Percentiles rank a stretch among this genome's conserved stretches.
Evolutionary conservation across 2,329 filamentous ascomycete species (phyloP).

Genomic region (Trichoderma sp.): DNA sequence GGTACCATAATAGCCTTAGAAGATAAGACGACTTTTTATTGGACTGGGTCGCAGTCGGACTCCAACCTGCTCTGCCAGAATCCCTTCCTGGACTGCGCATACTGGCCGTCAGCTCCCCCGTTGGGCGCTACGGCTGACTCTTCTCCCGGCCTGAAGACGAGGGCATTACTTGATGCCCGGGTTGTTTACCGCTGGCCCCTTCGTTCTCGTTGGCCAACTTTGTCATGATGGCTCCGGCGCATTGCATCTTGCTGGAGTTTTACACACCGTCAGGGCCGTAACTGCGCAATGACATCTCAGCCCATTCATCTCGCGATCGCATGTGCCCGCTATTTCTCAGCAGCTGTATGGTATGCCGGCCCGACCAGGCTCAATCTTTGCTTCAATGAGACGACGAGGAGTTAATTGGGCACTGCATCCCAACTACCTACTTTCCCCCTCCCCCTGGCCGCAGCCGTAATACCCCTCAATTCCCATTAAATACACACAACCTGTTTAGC

Average conservation of each 20-base stretch:
- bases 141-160: neutral
- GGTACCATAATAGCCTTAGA: conserved; percentile 13
- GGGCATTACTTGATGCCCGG: neutral
- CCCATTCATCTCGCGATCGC: neutral
- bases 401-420: conserved; percentile 21
- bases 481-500: conserved; percentile 39
- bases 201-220: neutral
- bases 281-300: neutral
- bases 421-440: neutral
- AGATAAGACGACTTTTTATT: neutral
- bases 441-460: conserved; percentile 28
- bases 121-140: conserved; percentile 8
- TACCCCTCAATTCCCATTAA: conserved; percentile 39
- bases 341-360: conserved; percentile 19
- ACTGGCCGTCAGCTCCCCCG: neutral
- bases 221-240: neutral
- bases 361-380: conserved; percentile 25
- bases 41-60: conserved; percentile 1
- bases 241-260: neutral
- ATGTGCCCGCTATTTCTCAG: conserved; percentile 1
- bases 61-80: conserved; percentile 5
- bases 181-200: neutral
- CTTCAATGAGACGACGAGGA: conserved; percentile 11
- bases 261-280: neutral
- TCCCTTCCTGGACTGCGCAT: neutral